Evolutionary conservation across 2,329 filamentous ascomycete genomes (phyloP), one percentile per base, ranked within the genome.

Genomic region (Trichoderma semiorbis): DNA sequence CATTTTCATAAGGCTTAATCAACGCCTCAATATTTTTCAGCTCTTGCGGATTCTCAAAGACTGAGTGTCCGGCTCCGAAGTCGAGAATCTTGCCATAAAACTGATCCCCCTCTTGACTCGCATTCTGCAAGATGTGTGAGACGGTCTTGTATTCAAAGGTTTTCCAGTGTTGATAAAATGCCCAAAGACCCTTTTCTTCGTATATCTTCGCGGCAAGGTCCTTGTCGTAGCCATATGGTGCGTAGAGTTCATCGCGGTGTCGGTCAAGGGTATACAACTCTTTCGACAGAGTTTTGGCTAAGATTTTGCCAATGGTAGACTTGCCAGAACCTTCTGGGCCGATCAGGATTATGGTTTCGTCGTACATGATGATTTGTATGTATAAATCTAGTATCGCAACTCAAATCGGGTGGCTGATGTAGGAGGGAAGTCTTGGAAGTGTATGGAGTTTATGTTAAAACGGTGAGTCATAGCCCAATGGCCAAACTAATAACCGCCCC

Each of bases 311-410:
- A 28, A 71, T 68, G n/a, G 72, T 73, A 14, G 72, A 71, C 57
- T 71, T 73, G 36, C 72, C 72, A 16, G 72, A 70, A 21, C 72
- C 72, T 47, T 71, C 72, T 70, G 69, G 72, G 16, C 72, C 68
- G 18, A 73, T 73, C 2, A 71, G n/a, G 5, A 73, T 73, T 5
- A 73, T 34, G 1, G 30, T 67, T 24, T 67, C 50, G 11, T n/a
- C 26, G 18, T 26, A 21, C 64, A 67, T 67, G 3, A 18, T 57
- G 2, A 0, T 16, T 39, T 18, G 1, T 24, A 2, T 62, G 10
- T 34, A 11, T 1, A 14, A 14, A 7, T 21, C 34, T 10, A 3
- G 0, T 21, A 12, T 10, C 11, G 16, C 18, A 34, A 30, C 28
- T 34, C 21, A n/a, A 53, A 34, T 34, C 5, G 18, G 7, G 11